Conservation (phyloP, 164 flowering plant species). For the Nymphaea colorata region DNA sequence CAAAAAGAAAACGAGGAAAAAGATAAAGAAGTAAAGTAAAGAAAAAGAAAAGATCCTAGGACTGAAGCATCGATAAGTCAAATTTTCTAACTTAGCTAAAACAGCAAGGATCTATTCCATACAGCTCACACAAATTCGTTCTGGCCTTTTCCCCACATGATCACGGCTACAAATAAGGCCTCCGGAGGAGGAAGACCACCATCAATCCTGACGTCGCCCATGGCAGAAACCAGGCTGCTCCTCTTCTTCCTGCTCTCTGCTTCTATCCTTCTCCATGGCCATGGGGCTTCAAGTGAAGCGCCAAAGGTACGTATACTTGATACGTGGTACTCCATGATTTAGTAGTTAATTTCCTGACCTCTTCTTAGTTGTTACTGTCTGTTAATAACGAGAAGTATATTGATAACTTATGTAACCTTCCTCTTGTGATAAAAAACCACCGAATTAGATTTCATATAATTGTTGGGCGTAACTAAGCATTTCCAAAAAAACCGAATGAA, state of each 20-base stretch:
- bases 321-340: background rate
- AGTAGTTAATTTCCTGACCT: background rate
- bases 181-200: background rate
- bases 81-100: background rate
- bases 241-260: slow-evolving; percentile 4
- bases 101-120: slow-evolving; percentile 1
- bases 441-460: too few species aligned
- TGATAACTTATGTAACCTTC: too few species aligned
- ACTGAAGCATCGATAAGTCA: too few species aligned
- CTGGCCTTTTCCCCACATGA: background rate
- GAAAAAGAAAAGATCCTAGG: too few species aligned
- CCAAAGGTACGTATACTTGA: slow-evolving; percentile 11
- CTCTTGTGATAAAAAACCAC: too few species aligned
- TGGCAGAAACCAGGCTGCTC: slow-evolving; percentile 5
- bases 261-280: slow-evolving; percentile 8
- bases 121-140: slow-evolving; percentile 4
- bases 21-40: too few species aligned
- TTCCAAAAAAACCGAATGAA: too few species aligned
- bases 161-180: background rate
- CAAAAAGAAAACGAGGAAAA: too few species aligned
- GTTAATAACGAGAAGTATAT: too few species aligned
- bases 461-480: too few species aligned
- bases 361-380: too few species aligned
- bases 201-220: slow-evolving; percentile 2
- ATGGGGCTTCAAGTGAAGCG: slow-evolving; percentile 10